These are phyloP conservation scores for Paracorniculantispora psalliotae DNA, from an alignment of 2,329 filamentous ascomycete genomes.

Conservation along the genomic window DNA sequence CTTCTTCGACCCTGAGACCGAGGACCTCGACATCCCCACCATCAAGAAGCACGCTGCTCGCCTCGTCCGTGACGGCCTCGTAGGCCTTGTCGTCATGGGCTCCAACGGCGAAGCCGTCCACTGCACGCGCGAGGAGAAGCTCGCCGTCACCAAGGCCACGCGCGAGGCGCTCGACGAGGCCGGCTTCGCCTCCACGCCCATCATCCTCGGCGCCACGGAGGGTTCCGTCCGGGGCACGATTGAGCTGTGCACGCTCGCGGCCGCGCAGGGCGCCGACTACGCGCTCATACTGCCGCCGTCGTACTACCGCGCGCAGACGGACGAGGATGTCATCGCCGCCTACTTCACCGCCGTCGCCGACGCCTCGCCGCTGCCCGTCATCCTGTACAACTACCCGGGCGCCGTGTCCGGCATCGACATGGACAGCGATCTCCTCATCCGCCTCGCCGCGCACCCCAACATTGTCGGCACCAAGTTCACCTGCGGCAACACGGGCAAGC, in stretches of 20 bases:
- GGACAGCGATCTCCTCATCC: conserved; percentile 82
- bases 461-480: conserved; percentile 90
- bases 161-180: conserved; percentile 77
- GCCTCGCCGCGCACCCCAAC: conserved; percentile 73
- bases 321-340: conserved; percentile 66
- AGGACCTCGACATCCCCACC: conserved; percentile 74
- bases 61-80: conserved; percentile 70
- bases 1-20: conserved; percentile 79
- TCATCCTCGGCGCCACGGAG: conserved; percentile 78
- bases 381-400: conserved; percentile 89
- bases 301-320: conserved; percentile 75
- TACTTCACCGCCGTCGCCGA: conserved; percentile 75
- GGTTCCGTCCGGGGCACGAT: conserved; percentile 79
- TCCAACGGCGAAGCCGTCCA: conserved; percentile 89
- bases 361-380: conserved; percentile 67
- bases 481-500: conserved; percentile 83
- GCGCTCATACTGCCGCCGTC: conserved; percentile 73
- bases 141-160: conserved; percentile 69
- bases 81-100: conserved; percentile 79
- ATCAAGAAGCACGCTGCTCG: conserved; percentile 79
- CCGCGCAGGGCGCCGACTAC: conserved; percentile 71
- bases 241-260: conserved; percentile 62
- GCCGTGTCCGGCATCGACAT: conserved; percentile 84
- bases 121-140: conserved; percentile 72
- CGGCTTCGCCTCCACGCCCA: conserved; percentile 68